phyloP scores from a whole-genome alignment of 2,329 filamentous ascomycete species.

The Orbilia oligospora region DNA sequence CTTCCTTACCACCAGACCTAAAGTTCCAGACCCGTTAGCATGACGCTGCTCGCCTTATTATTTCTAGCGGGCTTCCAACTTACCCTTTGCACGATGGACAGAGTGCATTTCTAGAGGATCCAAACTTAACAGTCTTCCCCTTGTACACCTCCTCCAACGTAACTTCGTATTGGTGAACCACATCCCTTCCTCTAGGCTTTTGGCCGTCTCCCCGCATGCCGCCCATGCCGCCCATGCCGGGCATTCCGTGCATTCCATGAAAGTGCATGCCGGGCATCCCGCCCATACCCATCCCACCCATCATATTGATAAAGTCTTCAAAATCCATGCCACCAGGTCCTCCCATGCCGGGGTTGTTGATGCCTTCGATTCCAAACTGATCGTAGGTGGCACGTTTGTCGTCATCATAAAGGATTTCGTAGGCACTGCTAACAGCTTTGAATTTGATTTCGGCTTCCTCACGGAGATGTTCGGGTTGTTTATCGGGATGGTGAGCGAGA shows the following conservation, averaged over 20 bases:
- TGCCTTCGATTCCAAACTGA: constrained; percentile 93
- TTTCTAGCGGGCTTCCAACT: constrained; percentile 13
- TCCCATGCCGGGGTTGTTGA: constrained; percentile 81
- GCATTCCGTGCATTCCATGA: constrained; percentile 70
- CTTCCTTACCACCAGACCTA: constrained; percentile 85
- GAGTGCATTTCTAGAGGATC: constrained; percentile 92
- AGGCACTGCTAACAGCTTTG: constrained; percentile 92
- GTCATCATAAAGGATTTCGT: constrained; percentile 97
- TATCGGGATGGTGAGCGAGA: constrained; percentile 91
- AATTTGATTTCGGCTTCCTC: constrained; percentile 90
- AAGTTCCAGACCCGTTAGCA: not conserved
- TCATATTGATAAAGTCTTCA: constrained; percentile 85
- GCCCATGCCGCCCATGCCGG: constrained; percentile 68
- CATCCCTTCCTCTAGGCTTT: constrained; percentile 79
- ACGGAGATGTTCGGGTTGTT: constrained; percentile 88
- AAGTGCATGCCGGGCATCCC: constrained; percentile 73
- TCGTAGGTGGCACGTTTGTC: constrained; percentile 94
- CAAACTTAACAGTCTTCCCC: constrained; percentile 97
- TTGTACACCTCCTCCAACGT: constrained; percentile 96
- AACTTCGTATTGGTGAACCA: constrained; percentile 92
- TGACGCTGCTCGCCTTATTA: not conserved
- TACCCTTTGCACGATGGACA: constrained; percentile 86
- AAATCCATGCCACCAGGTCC: constrained; percentile 78
- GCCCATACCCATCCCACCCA: constrained; percentile 73
- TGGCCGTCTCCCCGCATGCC: constrained; percentile 67